Evolutionary conservation across 169 alveolate species (phyloP).

Genomic region (Prorocentrum cordatum): DNA sequence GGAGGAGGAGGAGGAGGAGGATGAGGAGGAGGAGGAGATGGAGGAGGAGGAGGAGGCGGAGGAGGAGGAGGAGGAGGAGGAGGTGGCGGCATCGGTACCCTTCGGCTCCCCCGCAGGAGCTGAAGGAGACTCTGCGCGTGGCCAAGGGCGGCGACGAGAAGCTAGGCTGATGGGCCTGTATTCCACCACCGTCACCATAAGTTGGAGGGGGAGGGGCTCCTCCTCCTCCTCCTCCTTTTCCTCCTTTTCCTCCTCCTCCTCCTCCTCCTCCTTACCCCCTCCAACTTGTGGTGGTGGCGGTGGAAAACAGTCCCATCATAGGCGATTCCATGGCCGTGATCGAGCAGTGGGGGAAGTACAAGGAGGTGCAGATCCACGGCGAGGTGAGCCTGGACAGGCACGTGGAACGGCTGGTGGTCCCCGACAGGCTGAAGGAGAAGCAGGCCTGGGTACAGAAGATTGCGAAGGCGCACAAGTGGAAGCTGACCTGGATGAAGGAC

Average conservation of each 20-base stretch:
- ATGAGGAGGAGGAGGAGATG: too few species aligned
- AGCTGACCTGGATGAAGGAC: slow-evolving; percentile 38
- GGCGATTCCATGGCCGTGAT: slow-evolving; percentile 39
- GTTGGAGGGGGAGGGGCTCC: background rate
- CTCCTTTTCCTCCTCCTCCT: background rate
- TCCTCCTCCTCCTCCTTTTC: background rate
- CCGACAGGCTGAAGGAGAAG: too few species aligned
- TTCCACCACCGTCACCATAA: background rate
- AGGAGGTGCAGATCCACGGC: too few species aligned
- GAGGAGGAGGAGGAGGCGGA: too few species aligned
- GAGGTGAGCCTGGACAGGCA: too few species aligned
- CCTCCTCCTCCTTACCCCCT: background rate
- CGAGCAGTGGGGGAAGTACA: slow-evolving; percentile 68
- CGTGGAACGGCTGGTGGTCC: too few species aligned
- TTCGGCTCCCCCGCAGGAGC: too few species aligned
- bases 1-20: too few species aligned
- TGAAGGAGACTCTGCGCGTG: slow-evolving; percentile 41
- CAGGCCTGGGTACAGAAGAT: background rate
- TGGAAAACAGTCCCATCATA: background rate
- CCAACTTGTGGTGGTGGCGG: background rate
- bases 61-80: too few species aligned
- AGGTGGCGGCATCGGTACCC: too few species aligned
- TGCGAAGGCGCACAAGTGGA: slow-evolving; percentile 18
- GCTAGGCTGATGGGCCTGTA: too few species aligned
- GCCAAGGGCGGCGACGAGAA: slow-evolving; percentile 9